Evolutionary conservation across 2,329 filamentous ascomycete species (phyloP), one percentile per base, ranked within the genome.

Genomic region (Aplosporella prunicola): DNA sequence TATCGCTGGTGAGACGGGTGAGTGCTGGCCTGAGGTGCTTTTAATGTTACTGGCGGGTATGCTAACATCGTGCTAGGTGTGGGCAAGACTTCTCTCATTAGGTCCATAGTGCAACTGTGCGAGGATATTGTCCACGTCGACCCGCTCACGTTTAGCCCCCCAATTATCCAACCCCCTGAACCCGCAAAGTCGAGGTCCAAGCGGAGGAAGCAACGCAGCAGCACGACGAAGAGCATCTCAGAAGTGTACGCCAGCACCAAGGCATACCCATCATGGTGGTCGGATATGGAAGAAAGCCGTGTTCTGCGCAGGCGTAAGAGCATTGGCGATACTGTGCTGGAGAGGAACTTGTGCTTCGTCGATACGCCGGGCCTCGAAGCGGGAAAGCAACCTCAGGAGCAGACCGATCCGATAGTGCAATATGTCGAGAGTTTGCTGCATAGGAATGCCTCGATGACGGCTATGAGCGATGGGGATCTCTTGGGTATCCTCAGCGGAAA

Each of bases 111-210:
- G 11, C 86, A 94, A 53, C 71, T 68, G 3, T 93, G 86, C 56
- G 78, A 88, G 52, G 85, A 96, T 52, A 93, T 98, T 44, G 89
- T 96, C 2, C 89, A 98, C 56, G 78, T 94, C 36, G 89, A 96
- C 53, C 72, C 81, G 3, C 63, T 78, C 9, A 53, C 55, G 11
- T 41, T 32, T 25, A 24, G 20, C 6, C 18, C 48, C 7, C 51
- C 55, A 34, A 33, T 52, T 32, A 42, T 52, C 22, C 45, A 51
- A 15, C 13, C 31, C 7, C 36, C 53, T 23, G 41, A 45, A n/a
- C 44, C 45, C 11, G 42, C 45, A 22, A 52, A 46, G 40, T 43
- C 48, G 3, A 55, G 47, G 39, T 48, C 52, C 18, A 55, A 44
- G 37, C 43, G 42, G 33, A 58, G 29, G 24, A 41, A 30, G 34